Conservation (phyloP, 2,329 filamentous ascomycete genomes). For the Scedosporium boydii region DNA sequence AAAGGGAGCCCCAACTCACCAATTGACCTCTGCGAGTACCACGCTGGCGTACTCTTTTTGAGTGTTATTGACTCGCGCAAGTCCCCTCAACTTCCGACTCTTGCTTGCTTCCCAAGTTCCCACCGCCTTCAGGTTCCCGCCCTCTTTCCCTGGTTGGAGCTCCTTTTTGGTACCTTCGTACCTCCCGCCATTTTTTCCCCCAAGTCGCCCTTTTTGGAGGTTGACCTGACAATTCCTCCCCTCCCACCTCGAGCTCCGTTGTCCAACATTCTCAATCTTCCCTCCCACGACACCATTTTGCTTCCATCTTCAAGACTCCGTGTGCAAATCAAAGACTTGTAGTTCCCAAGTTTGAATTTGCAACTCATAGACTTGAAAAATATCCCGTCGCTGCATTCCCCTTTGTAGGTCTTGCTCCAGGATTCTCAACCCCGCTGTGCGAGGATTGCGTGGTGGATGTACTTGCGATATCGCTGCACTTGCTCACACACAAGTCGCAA, state of each 20-base stretch:
- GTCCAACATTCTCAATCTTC: background rate
- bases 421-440: background rate
- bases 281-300: background rate
- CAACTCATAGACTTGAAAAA: background rate
- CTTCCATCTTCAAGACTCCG: background rate
- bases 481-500: background rate
- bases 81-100: background rate
- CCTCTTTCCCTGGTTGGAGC: background rate
- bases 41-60: background rate
- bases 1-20: background rate
- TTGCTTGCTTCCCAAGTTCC: background rate
- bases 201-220: background rate
- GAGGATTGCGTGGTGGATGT: background rate
- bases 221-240: slow-evolving; percentile 3
- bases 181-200: slow-evolving; percentile 1
- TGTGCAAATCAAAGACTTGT: background rate
- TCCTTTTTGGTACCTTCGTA: background rate
- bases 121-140: background rate
- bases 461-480: background rate
- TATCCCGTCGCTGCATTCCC: background rate
- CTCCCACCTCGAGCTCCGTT: slow-evolving; percentile 1
- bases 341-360: background rate
- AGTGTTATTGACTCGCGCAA: background rate
- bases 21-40: too few species aligned
- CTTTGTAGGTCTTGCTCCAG: background rate